These are phyloP conservation scores for Paramyrothecium sp. DNA, from an alignment of 2,329 filamentous ascomycete genomes.

Conservation along the genomic window DNA sequence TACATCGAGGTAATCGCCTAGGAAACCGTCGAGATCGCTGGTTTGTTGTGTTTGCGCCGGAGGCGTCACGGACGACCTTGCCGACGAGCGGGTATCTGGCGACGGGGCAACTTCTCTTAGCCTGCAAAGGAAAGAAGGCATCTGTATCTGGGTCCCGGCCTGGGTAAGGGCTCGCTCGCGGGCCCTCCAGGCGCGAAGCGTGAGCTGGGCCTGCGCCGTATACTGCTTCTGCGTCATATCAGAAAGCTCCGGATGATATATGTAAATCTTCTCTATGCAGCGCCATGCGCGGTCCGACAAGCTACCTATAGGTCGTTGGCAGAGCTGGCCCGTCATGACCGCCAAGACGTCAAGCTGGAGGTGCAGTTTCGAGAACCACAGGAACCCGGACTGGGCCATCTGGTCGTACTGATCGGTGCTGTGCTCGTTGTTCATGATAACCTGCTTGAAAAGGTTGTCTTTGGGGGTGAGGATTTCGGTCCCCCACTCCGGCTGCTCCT, in stretches of 20 bases:
- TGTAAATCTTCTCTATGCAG: conserved; percentile 44
- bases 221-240: conserved; percentile 46
- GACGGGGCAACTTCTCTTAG: conserved; percentile 41
- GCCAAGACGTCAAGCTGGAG: conserved; percentile 57
- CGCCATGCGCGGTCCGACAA: conserved; percentile 55
- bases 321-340: conserved; percentile 54
- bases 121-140: conserved; percentile 44
- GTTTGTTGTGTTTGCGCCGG: conserved; percentile 23
- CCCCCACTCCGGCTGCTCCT: conserved; percentile 46
- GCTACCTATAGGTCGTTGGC: conserved; percentile 43
- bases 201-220: conserved; percentile 42
- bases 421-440: conserved; percentile 47
- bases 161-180: conserved; percentile 41
- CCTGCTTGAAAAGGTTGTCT: conserved; percentile 56
- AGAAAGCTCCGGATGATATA: conserved; percentile 48
- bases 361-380: conserved; percentile 54
- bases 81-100: conserved; percentile 32
- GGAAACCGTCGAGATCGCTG: conserved; percentile 39
- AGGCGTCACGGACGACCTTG: conserved; percentile 22
- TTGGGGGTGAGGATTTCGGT: conserved; percentile 46
- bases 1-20: conserved; percentile 43
- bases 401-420: conserved; percentile 42
- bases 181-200: conserved; percentile 52
- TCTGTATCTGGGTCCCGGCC: conserved; percentile 34
- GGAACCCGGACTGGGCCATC: conserved; percentile 44